Evolutionary conservation across 768 basidiomycete genomes (phyloP).

Genomic region (Boletus edulis): DNA sequence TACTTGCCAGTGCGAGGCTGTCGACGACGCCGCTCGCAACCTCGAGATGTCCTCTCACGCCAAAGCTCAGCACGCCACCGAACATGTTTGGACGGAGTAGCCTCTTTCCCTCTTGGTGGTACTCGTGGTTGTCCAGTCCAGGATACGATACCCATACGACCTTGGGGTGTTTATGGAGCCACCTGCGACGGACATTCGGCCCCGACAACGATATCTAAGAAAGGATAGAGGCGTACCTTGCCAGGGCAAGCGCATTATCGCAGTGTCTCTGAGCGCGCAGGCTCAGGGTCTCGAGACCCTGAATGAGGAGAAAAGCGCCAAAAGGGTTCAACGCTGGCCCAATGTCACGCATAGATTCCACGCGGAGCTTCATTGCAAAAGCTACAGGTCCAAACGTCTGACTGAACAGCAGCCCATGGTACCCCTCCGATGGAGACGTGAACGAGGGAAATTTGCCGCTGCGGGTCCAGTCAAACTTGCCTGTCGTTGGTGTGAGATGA

Average conservation of each 20-base stretch:
- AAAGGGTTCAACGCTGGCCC: constrained; percentile 70
- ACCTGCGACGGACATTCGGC: not conserved
- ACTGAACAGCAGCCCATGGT: constrained; percentile 67
- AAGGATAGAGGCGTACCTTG: constrained; percentile 33
- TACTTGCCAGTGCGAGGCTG: constrained; percentile 35
- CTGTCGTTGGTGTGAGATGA: not conserved
- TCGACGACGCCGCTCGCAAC: constrained; percentile 35
- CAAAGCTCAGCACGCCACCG: constrained; percentile 18
- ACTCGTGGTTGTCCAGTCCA: constrained; percentile 8
- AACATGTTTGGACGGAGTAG: constrained; percentile 6
- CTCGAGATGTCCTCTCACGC: not conserved
- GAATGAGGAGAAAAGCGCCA: constrained; percentile 70
- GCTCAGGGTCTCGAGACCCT: constrained; percentile 76
- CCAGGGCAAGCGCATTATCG: constrained; percentile 68
- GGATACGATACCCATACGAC: constrained; percentile 18
- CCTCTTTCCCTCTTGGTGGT: constrained; percentile 10
- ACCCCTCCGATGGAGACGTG: constrained; percentile 72
- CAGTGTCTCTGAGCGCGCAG: constrained; percentile 70
- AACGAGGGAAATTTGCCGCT: constrained; percentile 73
- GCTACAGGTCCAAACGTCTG: constrained; percentile 65
- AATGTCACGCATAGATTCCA: constrained; percentile 61
- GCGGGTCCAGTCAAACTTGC: constrained; percentile 64
- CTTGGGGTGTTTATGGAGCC: constrained; percentile 12
- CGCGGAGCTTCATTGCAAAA: constrained; percentile 65
- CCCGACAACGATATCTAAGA: not conserved